phyloP scores from a whole-genome alignment of 2,329 filamentous ascomycete genomes.

The Rhinocladiella similis region DNA sequence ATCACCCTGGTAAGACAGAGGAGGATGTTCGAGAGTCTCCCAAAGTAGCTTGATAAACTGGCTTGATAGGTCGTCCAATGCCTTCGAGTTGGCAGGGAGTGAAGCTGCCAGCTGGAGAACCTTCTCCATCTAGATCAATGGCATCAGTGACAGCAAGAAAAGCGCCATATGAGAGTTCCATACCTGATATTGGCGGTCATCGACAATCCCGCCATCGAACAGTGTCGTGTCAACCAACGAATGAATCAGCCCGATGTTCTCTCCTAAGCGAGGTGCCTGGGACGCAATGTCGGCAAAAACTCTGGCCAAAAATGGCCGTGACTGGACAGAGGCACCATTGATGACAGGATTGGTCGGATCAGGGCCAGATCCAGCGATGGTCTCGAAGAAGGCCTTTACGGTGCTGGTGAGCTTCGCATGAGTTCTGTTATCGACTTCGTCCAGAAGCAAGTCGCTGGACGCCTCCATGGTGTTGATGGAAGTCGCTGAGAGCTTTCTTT shows the following conservation, averaged over 20 bases:
- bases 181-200: slow-evolving; percentile 31
- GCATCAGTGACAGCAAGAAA: neutral
- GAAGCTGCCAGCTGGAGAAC: slow-evolving; percentile 30
- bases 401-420: slow-evolving; percentile 14
- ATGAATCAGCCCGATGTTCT: slow-evolving; percentile 26
- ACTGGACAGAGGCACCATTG: slow-evolving; percentile 26
- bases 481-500: slow-evolving; percentile 21
- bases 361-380: slow-evolving; percentile 20
- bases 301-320: slow-evolving; percentile 20
- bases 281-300: slow-evolving; percentile 27
- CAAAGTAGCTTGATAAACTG: slow-evolving; percentile 35
- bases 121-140: slow-evolving; percentile 28
- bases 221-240: slow-evolving; percentile 29
- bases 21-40: slow-evolving; percentile 36
- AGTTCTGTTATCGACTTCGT: slow-evolving; percentile 2
- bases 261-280: slow-evolving; percentile 26
- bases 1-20: slow-evolving; percentile 35
- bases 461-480: slow-evolving; percentile 20
- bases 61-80: slow-evolving; percentile 29
- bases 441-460: slow-evolving; percentile 9
- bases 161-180: neutral
- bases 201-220: slow-evolving; percentile 29
- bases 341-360: slow-evolving; percentile 30
- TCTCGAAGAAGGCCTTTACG: slow-evolving; percentile 23
- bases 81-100: slow-evolving; percentile 29